These are phyloP conservation scores for Penicillium odoratum DNA, from an alignment of 495 filamentous ascomycete species.

Conservation along the genomic window DNA sequence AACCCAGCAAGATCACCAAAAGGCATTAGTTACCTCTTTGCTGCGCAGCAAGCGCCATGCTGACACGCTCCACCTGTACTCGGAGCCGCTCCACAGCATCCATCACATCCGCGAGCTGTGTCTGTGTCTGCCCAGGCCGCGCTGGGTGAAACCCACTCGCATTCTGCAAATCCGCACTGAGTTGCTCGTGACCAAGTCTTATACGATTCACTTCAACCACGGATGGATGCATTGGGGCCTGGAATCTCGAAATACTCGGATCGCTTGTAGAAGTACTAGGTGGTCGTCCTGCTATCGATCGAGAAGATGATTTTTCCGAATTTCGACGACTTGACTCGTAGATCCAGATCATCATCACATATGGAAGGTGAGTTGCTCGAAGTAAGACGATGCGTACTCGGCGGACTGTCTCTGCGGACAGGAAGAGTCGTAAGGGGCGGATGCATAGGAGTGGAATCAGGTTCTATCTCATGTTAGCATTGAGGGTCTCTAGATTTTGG, in stretches of 20 bases:
- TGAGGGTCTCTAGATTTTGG: slow-evolving; percentile 18
- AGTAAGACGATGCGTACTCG: slow-evolving; percentile 74
- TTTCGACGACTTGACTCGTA: slow-evolving; percentile 52
- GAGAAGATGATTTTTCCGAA: slow-evolving; percentile 27
- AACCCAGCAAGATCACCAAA: too few relatives aligned
- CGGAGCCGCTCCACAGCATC: slow-evolving; percentile 43
- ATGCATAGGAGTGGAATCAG: slow-evolving; percentile 80
- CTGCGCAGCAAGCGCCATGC: slow-evolving; percentile 26
- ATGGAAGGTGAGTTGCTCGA: slow-evolving; percentile 67
- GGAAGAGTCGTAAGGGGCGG: slow-evolving; percentile 75
- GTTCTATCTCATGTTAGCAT: slow-evolving; percentile 58
- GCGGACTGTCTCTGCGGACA: slow-evolving; percentile 71
- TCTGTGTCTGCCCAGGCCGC: slow-evolving; percentile 25
- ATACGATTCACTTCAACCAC: slow-evolving; percentile 24
- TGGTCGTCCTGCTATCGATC: slow-evolving; percentile 21
- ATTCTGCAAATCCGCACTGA: slow-evolving; percentile 26
- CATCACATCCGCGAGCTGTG: slow-evolving; percentile 36
- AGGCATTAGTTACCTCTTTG: slow-evolving; percentile 10
- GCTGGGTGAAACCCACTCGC: slow-evolving; percentile 24
- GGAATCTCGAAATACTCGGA: slow-evolving; percentile 31
- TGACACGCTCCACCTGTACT: slow-evolving; percentile 40
- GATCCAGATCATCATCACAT: slow-evolving; percentile 60
- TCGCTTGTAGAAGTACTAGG: slow-evolving; percentile 30
- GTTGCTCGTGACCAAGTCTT: slow-evolving; percentile 22
- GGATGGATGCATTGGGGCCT: slow-evolving; percentile 27